Conservation (phyloP, 768 basidiomycete species). For the Naganishia vishniacii region DNA sequence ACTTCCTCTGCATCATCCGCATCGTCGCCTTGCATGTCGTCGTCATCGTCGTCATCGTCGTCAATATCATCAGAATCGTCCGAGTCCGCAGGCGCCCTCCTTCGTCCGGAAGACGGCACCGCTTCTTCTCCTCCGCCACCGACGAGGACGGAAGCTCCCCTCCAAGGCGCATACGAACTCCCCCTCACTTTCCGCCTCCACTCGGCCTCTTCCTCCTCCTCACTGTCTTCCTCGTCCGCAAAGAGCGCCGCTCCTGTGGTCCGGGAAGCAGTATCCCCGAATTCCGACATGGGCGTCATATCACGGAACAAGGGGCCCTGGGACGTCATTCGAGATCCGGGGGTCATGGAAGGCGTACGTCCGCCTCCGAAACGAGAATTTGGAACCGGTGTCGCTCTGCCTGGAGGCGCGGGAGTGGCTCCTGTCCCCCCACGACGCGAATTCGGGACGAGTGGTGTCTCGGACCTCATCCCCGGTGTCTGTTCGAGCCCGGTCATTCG, state of each 20-base stretch:
- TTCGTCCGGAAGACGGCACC: background rate
- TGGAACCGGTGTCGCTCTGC: constrained; percentile 25
- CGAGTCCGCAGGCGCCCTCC: background rate
- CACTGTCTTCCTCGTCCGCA: constrained; percentile 38
- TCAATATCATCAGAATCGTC: constrained; percentile 19
- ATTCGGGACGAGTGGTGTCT: constrained; percentile 39
- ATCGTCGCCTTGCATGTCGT: constrained; percentile 22
- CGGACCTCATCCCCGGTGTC: constrained; percentile 36
- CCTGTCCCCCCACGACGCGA: constrained; percentile 36
- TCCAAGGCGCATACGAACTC: constrained; percentile 32
- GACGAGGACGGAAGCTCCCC: constrained; percentile 19
- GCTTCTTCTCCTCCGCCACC: background rate
- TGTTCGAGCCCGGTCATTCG: constrained; percentile 22
- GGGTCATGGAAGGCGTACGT: background rate
- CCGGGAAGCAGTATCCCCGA: background rate
- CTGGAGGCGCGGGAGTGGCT: constrained; percentile 22
- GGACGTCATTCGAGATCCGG: background rate
- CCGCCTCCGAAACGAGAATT: constrained; percentile 29
- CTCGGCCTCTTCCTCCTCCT: constrained; percentile 41
- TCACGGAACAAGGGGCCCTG: constrained; percentile 33
- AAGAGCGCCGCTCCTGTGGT: constrained; percentile 20
- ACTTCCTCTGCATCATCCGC: constrained; percentile 39
- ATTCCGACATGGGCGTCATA: constrained; percentile 25
- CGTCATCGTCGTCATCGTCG: constrained; percentile 17
- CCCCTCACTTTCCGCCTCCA: constrained; percentile 36